Percentiles rank a stretch among this genome's conserved stretches.
Conservation (phyloP, 2,329 filamentous ascomycete genomes). For the Neofusicoccum sp. region DNA sequence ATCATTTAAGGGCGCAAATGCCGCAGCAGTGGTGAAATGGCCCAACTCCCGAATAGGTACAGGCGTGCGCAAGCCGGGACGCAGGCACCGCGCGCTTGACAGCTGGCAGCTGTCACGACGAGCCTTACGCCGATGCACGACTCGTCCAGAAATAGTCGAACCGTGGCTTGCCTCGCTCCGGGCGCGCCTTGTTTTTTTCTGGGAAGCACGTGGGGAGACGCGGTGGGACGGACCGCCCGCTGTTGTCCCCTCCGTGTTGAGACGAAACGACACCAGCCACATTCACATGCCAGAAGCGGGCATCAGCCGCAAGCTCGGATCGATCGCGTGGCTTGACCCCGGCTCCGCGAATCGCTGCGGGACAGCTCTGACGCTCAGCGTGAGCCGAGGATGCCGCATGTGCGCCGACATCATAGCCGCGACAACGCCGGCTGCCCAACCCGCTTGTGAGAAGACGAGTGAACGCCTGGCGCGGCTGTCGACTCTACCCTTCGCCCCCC, state of each 20-base stretch:
- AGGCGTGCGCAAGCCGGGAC: no score
- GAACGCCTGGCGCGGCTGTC: not conserved
- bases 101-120: not conserved
- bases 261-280: not conserved
- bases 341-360: not conserved
- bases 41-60: not conserved
- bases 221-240: not conserved
- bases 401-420: constrained; percentile 16
- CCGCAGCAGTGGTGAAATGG: not conserved
- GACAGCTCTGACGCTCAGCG: not conserved
- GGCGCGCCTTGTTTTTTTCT: no score
- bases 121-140: not conserved
- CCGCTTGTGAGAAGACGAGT: no score
- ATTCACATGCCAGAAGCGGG: constrained; percentile 14
- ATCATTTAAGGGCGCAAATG: not conserved
- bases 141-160: not conserved
- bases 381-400: constrained; percentile 16
- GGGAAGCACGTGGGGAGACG: no score
- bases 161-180: not conserved
- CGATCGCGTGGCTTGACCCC: not conserved
- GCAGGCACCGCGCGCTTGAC: not conserved
- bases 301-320: not conserved
- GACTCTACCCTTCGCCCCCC: not conserved
- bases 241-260: not conserved
- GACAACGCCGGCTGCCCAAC: not conserved